Evolutionary conservation across 805 yeast genomes (phyloP).

Genomic region (Wickerhamiella vanderwaltii): DNA sequence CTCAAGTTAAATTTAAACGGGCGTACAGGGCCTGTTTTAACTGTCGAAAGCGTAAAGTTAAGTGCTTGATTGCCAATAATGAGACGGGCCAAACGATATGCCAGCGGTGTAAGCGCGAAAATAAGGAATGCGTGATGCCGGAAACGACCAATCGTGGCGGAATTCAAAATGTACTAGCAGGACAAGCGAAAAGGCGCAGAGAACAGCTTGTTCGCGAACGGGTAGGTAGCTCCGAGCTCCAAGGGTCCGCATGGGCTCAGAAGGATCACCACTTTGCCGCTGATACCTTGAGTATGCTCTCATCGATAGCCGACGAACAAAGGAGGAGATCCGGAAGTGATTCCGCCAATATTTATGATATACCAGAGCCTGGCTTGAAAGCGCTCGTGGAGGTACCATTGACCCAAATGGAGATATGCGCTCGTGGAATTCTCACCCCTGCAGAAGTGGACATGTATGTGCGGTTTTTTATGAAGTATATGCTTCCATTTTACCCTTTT

Average conservation of each 20-base stretch:
- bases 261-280: too few species aligned
- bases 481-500: conserved; percentile 87
- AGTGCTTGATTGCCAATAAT: conserved; percentile 74
- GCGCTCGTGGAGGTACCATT: too few species aligned
- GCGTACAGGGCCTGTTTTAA: conserved; percentile 74
- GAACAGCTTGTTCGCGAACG: too few species aligned
- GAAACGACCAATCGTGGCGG: conserved; percentile 44
- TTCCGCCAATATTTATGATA: too few species aligned
- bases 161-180: conserved; percentile 29
- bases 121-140: conserved; percentile 67
- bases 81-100: conserved; percentile 73
- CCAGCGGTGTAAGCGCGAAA: conserved; percentile 69
- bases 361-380: too few species aligned
- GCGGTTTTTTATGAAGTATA: conserved; percentile 46
- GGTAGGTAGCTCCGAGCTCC: too few species aligned
- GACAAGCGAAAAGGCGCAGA: conserved; percentile 22
- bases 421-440: conserved; percentile 52
- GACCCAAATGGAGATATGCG: too few species aligned
- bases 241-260: too few species aligned
- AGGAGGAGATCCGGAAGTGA: too few species aligned
- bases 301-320: too few species aligned
- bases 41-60: conserved; percentile 73
- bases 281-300: too few species aligned
- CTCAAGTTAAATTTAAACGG: conserved; percentile 41
- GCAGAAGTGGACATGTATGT: conserved; percentile 26